Conservation (phyloP, 2,329 filamentous ascomycete genomes). For the Hansfordia pulvinata region DNA sequence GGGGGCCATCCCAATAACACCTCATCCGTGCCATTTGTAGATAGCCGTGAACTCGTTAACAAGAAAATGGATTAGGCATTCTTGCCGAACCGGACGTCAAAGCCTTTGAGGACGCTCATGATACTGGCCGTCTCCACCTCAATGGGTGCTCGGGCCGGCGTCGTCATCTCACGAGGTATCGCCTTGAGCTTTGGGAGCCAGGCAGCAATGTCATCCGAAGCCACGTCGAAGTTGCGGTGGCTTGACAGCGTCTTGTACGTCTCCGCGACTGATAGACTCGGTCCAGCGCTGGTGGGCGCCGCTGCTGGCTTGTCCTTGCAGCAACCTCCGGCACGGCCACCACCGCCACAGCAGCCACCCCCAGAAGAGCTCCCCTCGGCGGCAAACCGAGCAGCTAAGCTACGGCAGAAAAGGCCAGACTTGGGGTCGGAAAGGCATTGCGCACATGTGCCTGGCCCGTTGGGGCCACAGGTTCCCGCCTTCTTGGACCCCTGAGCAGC, state of each 20-base stretch:
- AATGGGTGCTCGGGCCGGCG: slow-evolving; percentile 41
- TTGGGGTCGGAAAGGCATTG: slow-evolving; percentile 68
- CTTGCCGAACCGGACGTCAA: slow-evolving; percentile 59
- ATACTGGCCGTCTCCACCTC: slow-evolving; percentile 76
- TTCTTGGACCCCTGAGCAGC: slow-evolving; percentile 9
- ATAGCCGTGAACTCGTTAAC: too few relatives aligned
- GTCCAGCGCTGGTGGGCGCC: slow-evolving; percentile 18
- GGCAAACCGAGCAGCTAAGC: slow-evolving; percentile 54
- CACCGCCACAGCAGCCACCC: slow-evolving; percentile 50
- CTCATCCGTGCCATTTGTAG: too few relatives aligned
- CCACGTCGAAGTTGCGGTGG: slow-evolving; percentile 62
- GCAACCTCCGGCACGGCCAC: slow-evolving; percentile 45
- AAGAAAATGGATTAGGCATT: slow-evolving; percentile 10
- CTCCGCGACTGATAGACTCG: slow-evolving; percentile 61
- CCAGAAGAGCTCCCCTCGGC: slow-evolving; percentile 16
- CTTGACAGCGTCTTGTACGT: slow-evolving; percentile 68
- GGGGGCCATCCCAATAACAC: too few relatives aligned
- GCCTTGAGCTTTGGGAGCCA: slow-evolving; percentile 65
- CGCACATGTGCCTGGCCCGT: slow-evolving; percentile 65
- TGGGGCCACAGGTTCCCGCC: slow-evolving; percentile 39
- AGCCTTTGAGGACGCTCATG: slow-evolving; percentile 73
- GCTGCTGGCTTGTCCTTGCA: slow-evolving; percentile 33
- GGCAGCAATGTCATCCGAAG: slow-evolving; percentile 58
- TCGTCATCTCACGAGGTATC: slow-evolving; percentile 25
- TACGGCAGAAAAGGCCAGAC: slow-evolving; percentile 72